Percentiles rank a stretch among this genome's conserved stretches.
phyloP scores from a whole-genome alignment of 257 asterid species.

The Solanum sparsipilum region DNA sequence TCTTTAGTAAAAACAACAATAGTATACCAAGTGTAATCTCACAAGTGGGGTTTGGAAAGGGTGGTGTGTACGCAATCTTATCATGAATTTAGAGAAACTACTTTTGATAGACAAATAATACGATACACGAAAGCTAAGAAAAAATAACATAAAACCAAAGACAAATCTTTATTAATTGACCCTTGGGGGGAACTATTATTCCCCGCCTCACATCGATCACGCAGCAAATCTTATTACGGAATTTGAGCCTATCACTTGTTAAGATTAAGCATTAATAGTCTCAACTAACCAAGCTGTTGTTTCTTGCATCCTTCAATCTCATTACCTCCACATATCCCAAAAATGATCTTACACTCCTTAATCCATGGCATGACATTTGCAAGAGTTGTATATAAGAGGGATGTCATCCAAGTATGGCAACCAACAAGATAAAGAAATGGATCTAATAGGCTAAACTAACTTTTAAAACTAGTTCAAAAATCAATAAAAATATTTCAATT shows the following conservation, averaged over 20 bases:
- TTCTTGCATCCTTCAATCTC: neutral
- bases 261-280: neutral
- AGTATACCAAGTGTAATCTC: neutral
- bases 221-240: neutral
- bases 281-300: neutral
- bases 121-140: too few species aligned
- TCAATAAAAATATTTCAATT: neutral
- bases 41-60: neutral
- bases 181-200: neutral
- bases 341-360: neutral
- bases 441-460: neutral
- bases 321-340: neutral
- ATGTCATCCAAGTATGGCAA: neutral
- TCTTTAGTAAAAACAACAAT: neutral
- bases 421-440: neutral
- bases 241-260: neutral
- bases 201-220: neutral
- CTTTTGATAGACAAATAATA: neutral
- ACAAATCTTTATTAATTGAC: neutral
- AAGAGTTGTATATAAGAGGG: neutral
- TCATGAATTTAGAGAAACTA: neutral
- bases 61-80: neutral
- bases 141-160: too few species aligned
- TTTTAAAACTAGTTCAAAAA: too few species aligned
- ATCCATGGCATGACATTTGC: neutral